Evolutionary conservation across 139 green algal species (phyloP).

Genomic region (Mesotaenium endlicherianum): DNA sequence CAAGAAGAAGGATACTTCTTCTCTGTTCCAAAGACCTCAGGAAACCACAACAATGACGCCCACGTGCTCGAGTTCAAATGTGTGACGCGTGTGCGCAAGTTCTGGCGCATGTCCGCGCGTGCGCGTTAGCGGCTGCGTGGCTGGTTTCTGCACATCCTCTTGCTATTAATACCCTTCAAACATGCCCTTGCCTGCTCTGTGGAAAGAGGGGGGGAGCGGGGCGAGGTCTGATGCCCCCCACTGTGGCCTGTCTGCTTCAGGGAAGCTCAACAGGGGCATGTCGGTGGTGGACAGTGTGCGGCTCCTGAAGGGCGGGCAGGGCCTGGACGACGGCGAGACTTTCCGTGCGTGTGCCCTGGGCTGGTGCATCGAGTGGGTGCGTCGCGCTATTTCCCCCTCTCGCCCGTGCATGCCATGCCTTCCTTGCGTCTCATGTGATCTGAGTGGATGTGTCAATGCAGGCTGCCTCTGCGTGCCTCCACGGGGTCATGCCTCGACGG

Average conservation of each 20-base stretch:
- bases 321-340: slow-evolving; percentile 64
- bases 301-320: slow-evolving; percentile 47
- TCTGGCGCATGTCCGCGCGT: not conserved
- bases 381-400: not conserved
- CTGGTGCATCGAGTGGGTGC: slow-evolving; percentile 95
- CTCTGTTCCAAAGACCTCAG: too few relatives aligned
- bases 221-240: not conserved
- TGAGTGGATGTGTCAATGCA: too few relatives aligned
- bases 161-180: not conserved
- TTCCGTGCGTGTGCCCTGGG: slow-evolving; percentile 80
- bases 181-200: not conserved
- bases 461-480: too few relatives aligned
- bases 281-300: slow-evolving; percentile 79
- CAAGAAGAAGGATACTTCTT: too few relatives aligned
- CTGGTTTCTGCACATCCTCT: not conserved
- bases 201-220: not conserved
- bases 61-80: too few relatives aligned
- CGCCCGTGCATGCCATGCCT: not conserved
- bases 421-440: slow-evolving; percentile 5
- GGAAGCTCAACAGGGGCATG: slow-evolving; percentile 97
- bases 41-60: too few relatives aligned
- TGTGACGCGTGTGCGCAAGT: not conserved
- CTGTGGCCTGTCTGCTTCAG: slow-evolving; percentile 32
- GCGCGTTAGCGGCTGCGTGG: not conserved
- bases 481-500: too few relatives aligned